Conservation (phyloP, 1,284 basidiomycete genomes). For the Coriolopsis trogii region DNA sequence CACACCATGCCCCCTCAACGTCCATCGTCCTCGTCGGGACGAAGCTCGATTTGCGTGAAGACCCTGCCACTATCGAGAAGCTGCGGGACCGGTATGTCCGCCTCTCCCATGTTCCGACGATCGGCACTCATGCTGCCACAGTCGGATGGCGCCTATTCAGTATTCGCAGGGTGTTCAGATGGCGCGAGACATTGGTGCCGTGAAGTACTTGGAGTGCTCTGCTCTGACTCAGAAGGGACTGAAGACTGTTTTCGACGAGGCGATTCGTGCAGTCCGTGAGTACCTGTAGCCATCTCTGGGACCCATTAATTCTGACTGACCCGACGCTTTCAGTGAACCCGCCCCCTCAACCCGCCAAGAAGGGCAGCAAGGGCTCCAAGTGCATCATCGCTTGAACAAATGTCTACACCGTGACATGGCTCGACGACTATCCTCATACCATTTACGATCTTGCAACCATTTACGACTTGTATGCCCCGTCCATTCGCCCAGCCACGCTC, state of each 20-base stretch:
- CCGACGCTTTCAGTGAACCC: constrained; percentile 65
- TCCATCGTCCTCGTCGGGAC: constrained; percentile 97
- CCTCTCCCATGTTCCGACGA: neutral
- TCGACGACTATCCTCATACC: constrained; percentile 34
- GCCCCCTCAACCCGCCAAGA: constrained; percentile 58
- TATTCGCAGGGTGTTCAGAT: constrained; percentile 91
- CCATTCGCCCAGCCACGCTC: constrained; percentile 17
- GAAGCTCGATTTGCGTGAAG: constrained; percentile 97
- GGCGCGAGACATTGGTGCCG: constrained; percentile 93
- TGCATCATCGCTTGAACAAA: constrained; percentile 73
- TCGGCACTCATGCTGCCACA: constrained; percentile 33
- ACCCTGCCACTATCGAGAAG: constrained; percentile 89
- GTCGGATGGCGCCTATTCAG: constrained; percentile 93
- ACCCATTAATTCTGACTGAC: constrained; percentile 7
- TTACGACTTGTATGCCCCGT: constrained; percentile 36
- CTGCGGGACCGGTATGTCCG: constrained; percentile 79
- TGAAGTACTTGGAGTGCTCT: constrained; percentile 97
- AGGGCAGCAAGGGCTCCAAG: constrained; percentile 40
- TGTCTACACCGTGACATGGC: constrained; percentile 23
- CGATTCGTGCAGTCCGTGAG: constrained; percentile 90
- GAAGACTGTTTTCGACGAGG: constrained; percentile 97
- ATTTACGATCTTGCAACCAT: constrained; percentile 39
- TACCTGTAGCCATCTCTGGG: constrained; percentile 30
- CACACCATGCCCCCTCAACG: constrained; percentile 95
- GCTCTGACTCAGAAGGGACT: constrained; percentile 97